These are phyloP conservation scores for Raphanus hybrid DNA, from an alignment of 441 rosid genomes.

Conservation along the genomic window DNA sequence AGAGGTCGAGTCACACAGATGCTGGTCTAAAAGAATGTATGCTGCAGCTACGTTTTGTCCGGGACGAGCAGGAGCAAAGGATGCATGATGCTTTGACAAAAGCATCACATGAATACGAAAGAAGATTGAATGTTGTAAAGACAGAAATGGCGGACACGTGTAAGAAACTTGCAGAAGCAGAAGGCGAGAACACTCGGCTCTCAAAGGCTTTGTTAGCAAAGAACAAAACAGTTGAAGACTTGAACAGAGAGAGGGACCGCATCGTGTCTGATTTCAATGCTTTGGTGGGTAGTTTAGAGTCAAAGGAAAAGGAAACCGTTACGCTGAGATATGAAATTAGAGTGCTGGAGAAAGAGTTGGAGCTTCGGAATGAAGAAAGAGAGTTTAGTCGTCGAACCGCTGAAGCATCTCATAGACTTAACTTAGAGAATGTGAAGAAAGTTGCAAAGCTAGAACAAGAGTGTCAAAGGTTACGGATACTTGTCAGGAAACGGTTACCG, in stretches of 20 bases:
- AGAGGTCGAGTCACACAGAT: slow-evolving; percentile 59
- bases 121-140: slow-evolving; percentile 50
- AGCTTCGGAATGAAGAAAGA: slow-evolving; percentile 83
- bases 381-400: slow-evolving; percentile 72
- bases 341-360: slow-evolving; percentile 83
- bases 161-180: slow-evolving; percentile 55
- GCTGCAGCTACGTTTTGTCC: slow-evolving; percentile 74
- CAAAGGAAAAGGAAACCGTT: slow-evolving; percentile 76
- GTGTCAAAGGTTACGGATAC: slow-evolving; percentile 79
- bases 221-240: slow-evolving; percentile 60
- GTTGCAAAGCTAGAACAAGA: slow-evolving; percentile 87
- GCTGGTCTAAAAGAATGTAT: slow-evolving; percentile 79
- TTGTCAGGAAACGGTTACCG: slow-evolving; percentile 77
- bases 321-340: slow-evolving; percentile 82
- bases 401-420: slow-evolving; percentile 76
- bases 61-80: slow-evolving; percentile 76
- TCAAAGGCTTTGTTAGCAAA: slow-evolving; percentile 61
- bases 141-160: slow-evolving; percentile 51
- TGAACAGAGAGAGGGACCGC: slow-evolving; percentile 57
- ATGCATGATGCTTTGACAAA: slow-evolving; percentile 79
- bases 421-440: slow-evolving; percentile 75
- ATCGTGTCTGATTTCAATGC: slow-evolving; percentile 61
- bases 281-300: slow-evolving; percentile 63
- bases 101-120: slow-evolving; percentile 65
- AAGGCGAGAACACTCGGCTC: slow-evolving; percentile 63